Conservation (phyloP, 129 eudicot species). For the sunflower (Helianthus annuus) region DNA sequence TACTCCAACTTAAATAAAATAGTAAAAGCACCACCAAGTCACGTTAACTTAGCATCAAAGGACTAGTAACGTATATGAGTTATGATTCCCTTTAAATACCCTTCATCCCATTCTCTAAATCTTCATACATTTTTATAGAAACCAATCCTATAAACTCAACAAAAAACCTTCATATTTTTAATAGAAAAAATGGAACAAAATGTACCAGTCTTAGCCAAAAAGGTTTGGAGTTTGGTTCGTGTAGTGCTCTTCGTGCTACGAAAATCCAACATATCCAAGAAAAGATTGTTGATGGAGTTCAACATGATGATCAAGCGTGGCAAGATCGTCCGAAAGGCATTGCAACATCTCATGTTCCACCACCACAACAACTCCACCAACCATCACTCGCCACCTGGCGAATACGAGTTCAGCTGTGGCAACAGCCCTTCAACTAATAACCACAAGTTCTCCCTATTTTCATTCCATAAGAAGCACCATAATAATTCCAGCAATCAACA, state of each 20-base stretch:
- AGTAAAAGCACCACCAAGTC: slow-evolving; percentile 5
- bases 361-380: slow-evolving; percentile 21
- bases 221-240: slow-evolving; percentile 42
- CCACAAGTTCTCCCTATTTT: slow-evolving; percentile 28
- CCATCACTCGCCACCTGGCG: slow-evolving; percentile 29
- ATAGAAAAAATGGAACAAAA: slow-evolving; percentile 52
- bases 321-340: slow-evolving; percentile 47
- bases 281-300: slow-evolving; percentile 29
- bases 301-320: slow-evolving; percentile 47
- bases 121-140: not conserved
- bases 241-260: slow-evolving; percentile 43
- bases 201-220: slow-evolving; percentile 43
- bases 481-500: not conserved
- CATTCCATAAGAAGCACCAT: slow-evolving; percentile 38
- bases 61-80: not conserved
- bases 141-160: slow-evolving; percentile 6
- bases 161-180: slow-evolving; percentile 14
- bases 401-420: slow-evolving; percentile 69
- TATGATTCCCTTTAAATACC: slow-evolving; percentile 25
- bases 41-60: slow-evolving; percentile 28
- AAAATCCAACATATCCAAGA: slow-evolving; percentile 45
- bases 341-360: slow-evolving; percentile 50
- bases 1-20: not conserved
- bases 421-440: slow-evolving; percentile 36
- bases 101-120: not conserved